Base-by-base conservation (phyloP, 441 rosid genomes). In the Mallotus repandus region DNA sequence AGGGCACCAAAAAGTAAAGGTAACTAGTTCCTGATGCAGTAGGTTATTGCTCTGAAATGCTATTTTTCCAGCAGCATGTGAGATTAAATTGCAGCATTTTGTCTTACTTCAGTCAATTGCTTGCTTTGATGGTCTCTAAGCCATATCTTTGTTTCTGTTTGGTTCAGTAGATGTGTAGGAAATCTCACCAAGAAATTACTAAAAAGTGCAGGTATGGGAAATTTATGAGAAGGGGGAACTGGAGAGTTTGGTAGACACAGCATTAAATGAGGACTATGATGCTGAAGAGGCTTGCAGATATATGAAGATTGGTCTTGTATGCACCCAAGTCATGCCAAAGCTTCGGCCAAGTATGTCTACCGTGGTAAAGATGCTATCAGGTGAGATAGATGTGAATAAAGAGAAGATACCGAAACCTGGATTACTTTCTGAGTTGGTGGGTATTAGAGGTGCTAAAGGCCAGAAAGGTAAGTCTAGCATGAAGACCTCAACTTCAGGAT, bases 291-390 rank as follows among this genome's bases (percentile, higher is more conserved):
- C 84, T 61, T 66, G 74, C 66, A 85, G 63, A 57, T 89, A 70
- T 81, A 69, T 89, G 63, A 89, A 84, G 82, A 81, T 89, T 55
- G 88, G 84, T 8, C 89, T 89, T 56, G 83, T 89, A 15, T 87
- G 94, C 88, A 87, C 89, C 56, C 94, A 89, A 74, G 89, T 86
- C 49, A 59, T 53, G 78, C 82, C 91, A 16, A 85, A 82, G 74
- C 81, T 77, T 50, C 78, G 94, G 45, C 94, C 94, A 63, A 41
- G 76, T 54, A 89, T 89, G 89, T 78, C 92, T 18, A 62, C 72
- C 0, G 84, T 80, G 68, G 82, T 83, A 8, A 66, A 78, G 78
- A 83, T 89, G 94, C 82, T 89, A 46, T 76, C 15, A 4, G 85
- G 88, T 11, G 87, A 84, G 75, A 46, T 76, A 19, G 82, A 83